Percentiles rank a stretch among this genome's conserved stretches.
Conservation (phyloP, 345 rosid species). For the Erucastrum elatum region DNA sequence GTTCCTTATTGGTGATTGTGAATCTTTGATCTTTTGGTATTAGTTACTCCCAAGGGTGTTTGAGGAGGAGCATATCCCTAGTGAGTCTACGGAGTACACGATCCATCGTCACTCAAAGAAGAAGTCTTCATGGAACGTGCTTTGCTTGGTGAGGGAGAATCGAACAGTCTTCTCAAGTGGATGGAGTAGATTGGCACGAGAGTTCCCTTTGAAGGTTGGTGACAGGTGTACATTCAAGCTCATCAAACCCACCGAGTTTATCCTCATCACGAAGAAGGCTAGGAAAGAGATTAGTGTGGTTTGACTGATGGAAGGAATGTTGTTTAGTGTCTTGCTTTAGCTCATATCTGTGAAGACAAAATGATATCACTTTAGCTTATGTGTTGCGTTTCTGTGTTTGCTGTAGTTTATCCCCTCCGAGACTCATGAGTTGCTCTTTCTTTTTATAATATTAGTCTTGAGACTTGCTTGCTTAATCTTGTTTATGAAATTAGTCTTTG, state of each 20-base stretch:
- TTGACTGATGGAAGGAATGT: background rate
- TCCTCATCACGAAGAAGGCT: slow-evolving; percentile 17
- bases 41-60: slow-evolving; percentile 30
- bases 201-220: slow-evolving; percentile 14
- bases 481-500: background rate
- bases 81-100: background rate
- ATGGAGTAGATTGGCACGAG: slow-evolving; percentile 23
- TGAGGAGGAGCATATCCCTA: background rate
- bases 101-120: slow-evolving; percentile 4
- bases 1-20: background rate
- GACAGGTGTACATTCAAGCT: slow-evolving; percentile 26
- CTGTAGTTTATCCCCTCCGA: background rate
- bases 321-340: background rate
- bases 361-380: background rate
- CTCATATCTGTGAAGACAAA: background rate
- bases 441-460: background rate
- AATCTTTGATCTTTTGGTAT: background rate
- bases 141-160: slow-evolving; percentile 16
- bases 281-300: background rate
- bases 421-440: background rate
- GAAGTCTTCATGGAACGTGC: slow-evolving; percentile 19
- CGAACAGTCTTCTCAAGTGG: slow-evolving; percentile 25
- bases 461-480: background rate
- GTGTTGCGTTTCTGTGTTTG: background rate
- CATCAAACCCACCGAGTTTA: slow-evolving; percentile 17